Base-by-base conservation (phyloP, 1,284 basidiomycete species). In the Earliella scabrosa region DNA sequence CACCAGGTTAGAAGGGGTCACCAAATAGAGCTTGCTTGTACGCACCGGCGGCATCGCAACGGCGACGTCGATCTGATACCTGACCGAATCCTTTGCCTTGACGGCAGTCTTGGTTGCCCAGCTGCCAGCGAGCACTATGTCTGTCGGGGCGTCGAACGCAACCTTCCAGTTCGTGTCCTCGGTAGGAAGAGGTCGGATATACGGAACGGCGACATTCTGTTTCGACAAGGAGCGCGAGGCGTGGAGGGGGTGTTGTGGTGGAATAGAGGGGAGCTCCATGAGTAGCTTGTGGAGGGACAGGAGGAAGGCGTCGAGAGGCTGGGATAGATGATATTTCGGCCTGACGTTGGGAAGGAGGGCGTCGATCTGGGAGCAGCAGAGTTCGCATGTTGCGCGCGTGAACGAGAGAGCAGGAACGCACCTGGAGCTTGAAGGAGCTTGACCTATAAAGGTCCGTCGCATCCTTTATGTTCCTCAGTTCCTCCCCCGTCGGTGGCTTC, bases 11-110 rank as follows among this genome's bases (percentile, higher is more conserved):
- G n/a, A n/a, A n/a, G n/a, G n/a, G n/a, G n/a, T n/a, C n/a, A n/a
- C n/a, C n/a, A n/a, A n/a, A n/a, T n/a, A n/a, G n/a, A n/a, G n/a
- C n/a, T n/a, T n/a, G n/a, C n/a, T n/a, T n/a, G n/a, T 13, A 63
- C 90, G 64, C 66, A 95, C 94, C 32, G 82, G 69, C 13, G 95
- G 94, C 91, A 99, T 95, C 67, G 92, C 87, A 1, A 96, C 77
- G 0, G 91, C 90, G 43, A 97, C 60, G 71, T 98, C 95, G 9
- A 98, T 86, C 4, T 80, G 82, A 66, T 90, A 96, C 46, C 77
- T 79, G 46, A 76, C 73, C 2, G 77, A 78, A 63, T 87, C 89
- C 61, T 85, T 82, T 58, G 83, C 77, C 70, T 88, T 86, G 63
- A 92, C 80, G 66, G 70, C 82, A 56, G 80, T 77, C 73, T 83